Conservation (phyloP, 805 yeast species). For the Metschnikowia continentalis region DNA sequence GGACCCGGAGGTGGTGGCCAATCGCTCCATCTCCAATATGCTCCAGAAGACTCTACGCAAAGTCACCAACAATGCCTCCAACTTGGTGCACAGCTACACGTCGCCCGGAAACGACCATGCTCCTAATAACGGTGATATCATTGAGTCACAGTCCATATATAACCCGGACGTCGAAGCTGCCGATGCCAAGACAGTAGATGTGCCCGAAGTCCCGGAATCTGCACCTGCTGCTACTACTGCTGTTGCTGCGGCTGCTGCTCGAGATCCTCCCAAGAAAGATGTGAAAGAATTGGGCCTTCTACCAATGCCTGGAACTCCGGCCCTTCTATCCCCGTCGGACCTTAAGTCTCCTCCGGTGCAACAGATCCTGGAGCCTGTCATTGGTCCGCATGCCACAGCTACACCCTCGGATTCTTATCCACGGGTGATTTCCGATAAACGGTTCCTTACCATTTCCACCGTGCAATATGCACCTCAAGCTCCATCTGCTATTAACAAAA, state of each 20-base stretch:
- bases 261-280: background rate
- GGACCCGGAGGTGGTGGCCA: constrained; percentile 36
- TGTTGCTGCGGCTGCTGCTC: background rate
- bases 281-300: background rate
- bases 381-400: background rate
- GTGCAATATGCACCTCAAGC: constrained; percentile 16
- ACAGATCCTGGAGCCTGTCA: background rate
- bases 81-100: constrained; percentile 26
- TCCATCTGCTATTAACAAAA: constrained; percentile 21
- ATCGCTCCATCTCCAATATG: constrained; percentile 31
- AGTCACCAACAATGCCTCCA: constrained; percentile 41
- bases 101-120: constrained; percentile 2
- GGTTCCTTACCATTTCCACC: constrained; percentile 29
- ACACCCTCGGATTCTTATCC: constrained; percentile 10
- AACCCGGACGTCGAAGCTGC: background rate
- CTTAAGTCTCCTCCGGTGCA: constrained; percentile 1
- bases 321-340: background rate
- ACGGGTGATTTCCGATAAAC: constrained; percentile 35
- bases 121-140: constrained; percentile 2
- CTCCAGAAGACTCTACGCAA: constrained; percentile 36
- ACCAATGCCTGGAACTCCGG: background rate
- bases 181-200: background rate
- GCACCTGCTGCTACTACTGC: background rate
- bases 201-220: background rate
- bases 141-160: constrained; percentile 10